These are phyloP conservation scores for Leptographium lundbergii DNA, from an alignment of 2,329 filamentous ascomycete genomes.

Conservation along the genomic window DNA sequence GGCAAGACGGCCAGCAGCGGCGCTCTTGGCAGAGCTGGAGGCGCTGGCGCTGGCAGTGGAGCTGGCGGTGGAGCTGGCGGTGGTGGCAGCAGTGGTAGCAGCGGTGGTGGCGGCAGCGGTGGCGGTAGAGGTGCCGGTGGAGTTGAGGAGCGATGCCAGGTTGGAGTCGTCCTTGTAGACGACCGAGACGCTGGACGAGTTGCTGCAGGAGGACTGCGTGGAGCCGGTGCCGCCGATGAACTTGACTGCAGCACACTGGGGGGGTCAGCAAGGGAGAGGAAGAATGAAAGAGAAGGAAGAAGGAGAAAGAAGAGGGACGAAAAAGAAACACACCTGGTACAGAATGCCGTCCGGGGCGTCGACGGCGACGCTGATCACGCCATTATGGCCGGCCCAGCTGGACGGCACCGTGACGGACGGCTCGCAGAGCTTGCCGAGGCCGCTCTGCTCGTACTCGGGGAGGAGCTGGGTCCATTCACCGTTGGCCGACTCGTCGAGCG, in stretches of 20 bases:
- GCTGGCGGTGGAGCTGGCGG: conserved; percentile 4
- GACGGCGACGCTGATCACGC: conserved; percentile 38
- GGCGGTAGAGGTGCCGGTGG: conserved; percentile 6
- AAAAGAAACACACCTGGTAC: conserved; percentile 33
- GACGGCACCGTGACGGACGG: conserved; percentile 33
- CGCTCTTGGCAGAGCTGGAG: conserved; percentile 3
- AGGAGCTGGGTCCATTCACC: conserved; percentile 43
- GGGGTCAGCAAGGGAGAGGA: not conserved
- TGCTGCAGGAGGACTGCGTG: conserved; percentile 22
- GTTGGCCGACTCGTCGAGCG: conserved; percentile 31
- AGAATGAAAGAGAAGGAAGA: not conserved
- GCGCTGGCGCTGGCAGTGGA: conserved; percentile 1
- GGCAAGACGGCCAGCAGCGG: conserved; percentile 2
- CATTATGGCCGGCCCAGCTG: conserved; percentile 40
- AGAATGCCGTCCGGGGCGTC: conserved; percentile 42
- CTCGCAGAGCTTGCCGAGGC: conserved; percentile 41
- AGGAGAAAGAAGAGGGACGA: not conserved
- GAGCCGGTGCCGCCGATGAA: conserved; percentile 33
- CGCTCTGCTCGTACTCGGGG: conserved; percentile 40
- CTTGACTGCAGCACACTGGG: conserved; percentile 27
- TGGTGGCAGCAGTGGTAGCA: conserved; percentile 9
- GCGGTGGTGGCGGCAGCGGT: not conserved
- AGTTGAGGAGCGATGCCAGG: conserved; percentile 19
- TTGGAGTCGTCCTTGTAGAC: conserved; percentile 18
- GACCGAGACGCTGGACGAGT: conserved; percentile 22